A percentile compares a stretch with the other conserved stretches of the same genome.
These are phyloP conservation scores for Coprinellus micaceus DNA, from an alignment of 768 basidiomycete species.

Conservation along the genomic window DNA sequence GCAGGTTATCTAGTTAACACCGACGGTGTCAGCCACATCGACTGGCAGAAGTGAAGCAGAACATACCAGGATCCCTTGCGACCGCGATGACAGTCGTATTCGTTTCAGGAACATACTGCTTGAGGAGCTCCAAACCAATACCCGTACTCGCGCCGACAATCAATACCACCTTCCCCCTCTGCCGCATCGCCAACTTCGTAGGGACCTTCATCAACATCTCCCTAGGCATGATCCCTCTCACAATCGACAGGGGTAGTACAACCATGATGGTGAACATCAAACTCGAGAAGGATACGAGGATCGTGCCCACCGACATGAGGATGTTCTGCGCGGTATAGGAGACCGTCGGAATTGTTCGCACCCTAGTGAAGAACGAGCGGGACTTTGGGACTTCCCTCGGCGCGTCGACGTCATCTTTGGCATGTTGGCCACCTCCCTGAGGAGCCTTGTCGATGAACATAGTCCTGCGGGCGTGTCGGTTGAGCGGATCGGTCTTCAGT, in stretches of 20 bases:
- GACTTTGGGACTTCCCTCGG: neutral
- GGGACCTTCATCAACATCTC: slow-evolving; percentile 1
- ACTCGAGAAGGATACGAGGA: slow-evolving; percentile 14
- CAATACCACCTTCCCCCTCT: slow-evolving; percentile 22
- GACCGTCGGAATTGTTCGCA: slow-evolving; percentile 17
- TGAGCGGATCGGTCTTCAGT: too few relatives aligned
- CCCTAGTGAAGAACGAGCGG: neutral
- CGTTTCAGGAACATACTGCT: slow-evolving; percentile 23
- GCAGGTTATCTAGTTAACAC: slow-evolving; percentile 14
- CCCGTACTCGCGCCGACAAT: slow-evolving; percentile 23
- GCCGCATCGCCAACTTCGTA: neutral
- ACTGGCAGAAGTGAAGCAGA: neutral
- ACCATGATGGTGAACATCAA: slow-evolving; percentile 19
- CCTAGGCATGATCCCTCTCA: slow-evolving; percentile 11
- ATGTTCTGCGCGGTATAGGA: slow-evolving; percentile 25
- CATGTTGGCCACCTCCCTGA: too few relatives aligned
- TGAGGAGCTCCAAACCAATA: slow-evolving; percentile 25
- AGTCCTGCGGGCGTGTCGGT: too few relatives aligned
- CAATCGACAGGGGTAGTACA: slow-evolving; percentile 19
- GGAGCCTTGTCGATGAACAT: too few relatives aligned
- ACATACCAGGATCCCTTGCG: slow-evolving; percentile 22
- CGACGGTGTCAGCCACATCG: too few relatives aligned
- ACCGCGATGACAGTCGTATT: slow-evolving; percentile 26
- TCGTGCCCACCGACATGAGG: slow-evolving; percentile 18
- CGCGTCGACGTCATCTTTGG: neutral